Evolutionary conservation across 768 basidiomycete species (phyloP).

Genomic region (Tubosaeta sp.): DNA sequence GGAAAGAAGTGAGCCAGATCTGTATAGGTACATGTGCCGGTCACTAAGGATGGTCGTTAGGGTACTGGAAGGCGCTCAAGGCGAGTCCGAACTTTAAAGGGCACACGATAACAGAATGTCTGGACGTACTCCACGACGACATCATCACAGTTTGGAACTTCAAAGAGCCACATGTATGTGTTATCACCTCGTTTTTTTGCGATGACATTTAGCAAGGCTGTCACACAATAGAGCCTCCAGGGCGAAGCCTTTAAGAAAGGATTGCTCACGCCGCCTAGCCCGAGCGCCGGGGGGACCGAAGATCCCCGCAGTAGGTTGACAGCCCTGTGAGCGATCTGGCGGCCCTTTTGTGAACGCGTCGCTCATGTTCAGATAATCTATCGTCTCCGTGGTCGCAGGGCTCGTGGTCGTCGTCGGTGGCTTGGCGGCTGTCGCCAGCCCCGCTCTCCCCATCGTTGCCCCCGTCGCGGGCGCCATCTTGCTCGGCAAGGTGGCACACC

Average conservation of each 20-base stretch:
- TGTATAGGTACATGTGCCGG: background rate
- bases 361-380: too few species aligned
- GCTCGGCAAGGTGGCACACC: too few species aligned
- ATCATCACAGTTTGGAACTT: slow-evolving; percentile 7
- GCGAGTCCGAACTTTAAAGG: background rate
- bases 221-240: background rate
- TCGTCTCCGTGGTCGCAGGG: too few species aligned
- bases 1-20: background rate
- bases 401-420: too few species aligned
- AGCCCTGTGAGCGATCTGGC: too few species aligned
- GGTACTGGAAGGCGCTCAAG: background rate
- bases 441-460: too few species aligned
- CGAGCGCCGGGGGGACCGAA: background rate
- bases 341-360: too few species aligned
- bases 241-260: background rate
- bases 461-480: too few species aligned
- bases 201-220: background rate
- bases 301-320: too few species aligned
- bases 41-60: background rate
- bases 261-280: background rate
- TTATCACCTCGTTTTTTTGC: background rate
- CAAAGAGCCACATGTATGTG: slow-evolving; percentile 1
- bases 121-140: slow-evolving; percentile 3
- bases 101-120: background rate
- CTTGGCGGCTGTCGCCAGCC: too few species aligned